These are phyloP conservation scores for Stentor roeselii DNA, from an alignment of 73 alveolate species.

Conservation along the genomic window DNA sequence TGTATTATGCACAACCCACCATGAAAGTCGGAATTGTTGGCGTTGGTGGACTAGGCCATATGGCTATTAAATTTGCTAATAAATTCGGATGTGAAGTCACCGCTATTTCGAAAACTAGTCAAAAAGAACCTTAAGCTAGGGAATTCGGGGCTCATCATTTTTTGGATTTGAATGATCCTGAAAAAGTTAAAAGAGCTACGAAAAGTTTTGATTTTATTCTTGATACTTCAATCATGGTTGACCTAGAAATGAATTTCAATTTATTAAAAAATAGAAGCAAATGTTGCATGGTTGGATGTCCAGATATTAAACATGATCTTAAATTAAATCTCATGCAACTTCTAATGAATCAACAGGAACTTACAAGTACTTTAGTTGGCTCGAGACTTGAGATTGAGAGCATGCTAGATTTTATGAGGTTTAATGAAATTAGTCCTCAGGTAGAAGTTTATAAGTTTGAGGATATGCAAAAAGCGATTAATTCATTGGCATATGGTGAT, in stretches of 20 bases:
- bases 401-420: constrained; percentile 41
- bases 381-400: constrained; percentile 45
- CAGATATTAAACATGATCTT: constrained; percentile 40
- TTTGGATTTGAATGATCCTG: constrained; percentile 45
- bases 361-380: constrained; percentile 56
- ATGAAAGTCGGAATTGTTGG: constrained; percentile 69
- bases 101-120: constrained; percentile 58
- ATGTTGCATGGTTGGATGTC: constrained; percentile 57
- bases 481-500: not conserved
- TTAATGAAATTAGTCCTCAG: constrained; percentile 39
- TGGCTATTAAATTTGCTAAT: constrained; percentile 65
- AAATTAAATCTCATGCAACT: constrained; percentile 36
- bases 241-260: constrained; percentile 28
- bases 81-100: constrained; percentile 52
- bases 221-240: constrained; percentile 39
- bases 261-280: constrained; percentile 42
- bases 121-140: constrained; percentile 53
- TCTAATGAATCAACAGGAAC: constrained; percentile 35
- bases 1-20: constrained; percentile 51
- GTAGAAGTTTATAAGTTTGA: constrained; percentile 28
- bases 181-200: constrained; percentile 37
- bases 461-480: not conserved
- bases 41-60: constrained; percentile 77
- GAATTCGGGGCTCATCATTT: constrained; percentile 71
- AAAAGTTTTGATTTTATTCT: constrained; percentile 52